A percentile compares a stretch with the other conserved stretches of the same genome.
Conservation (phyloP, 805 yeast species). For the Suhomyces xylopsoci region DNA sequence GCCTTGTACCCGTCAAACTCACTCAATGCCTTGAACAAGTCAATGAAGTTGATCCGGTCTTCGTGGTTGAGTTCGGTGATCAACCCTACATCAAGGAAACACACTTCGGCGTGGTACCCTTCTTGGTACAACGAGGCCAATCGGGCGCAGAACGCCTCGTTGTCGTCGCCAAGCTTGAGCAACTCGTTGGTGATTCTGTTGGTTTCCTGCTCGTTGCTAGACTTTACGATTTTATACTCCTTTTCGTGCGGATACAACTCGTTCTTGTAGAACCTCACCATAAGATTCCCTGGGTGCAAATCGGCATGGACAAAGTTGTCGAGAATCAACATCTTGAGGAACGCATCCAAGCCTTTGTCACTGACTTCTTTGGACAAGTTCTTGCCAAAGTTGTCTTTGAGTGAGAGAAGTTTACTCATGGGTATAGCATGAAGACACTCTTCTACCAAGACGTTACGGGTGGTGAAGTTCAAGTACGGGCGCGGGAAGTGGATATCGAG, state of each 20-base stretch:
- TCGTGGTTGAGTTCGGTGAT: constrained; percentile 80
- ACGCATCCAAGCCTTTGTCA: constrained; percentile 85
- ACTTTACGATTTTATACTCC: constrained; percentile 40
- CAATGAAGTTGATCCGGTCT: constrained; percentile 84
- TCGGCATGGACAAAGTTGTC: constrained; percentile 97
- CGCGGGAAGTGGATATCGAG: constrained; percentile 75
- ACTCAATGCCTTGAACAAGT: constrained; percentile 81
- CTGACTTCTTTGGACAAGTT: constrained; percentile 64
- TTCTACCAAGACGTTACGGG: constrained; percentile 76
- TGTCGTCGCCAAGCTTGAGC: constrained; percentile 30
- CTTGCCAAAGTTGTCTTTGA: constrained; percentile 44
- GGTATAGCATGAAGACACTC: constrained; percentile 83
- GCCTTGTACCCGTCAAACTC: constrained; percentile 92
- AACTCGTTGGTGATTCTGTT: constrained; percentile 45
- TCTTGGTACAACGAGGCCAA: constrained; percentile 47
- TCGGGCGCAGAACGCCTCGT: constrained; percentile 42
- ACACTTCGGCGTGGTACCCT: constrained; percentile 79
- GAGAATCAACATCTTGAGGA: constrained; percentile 85
- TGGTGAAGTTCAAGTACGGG: constrained; percentile 63
- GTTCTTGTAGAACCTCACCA: constrained; percentile 64
- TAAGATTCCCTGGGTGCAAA: constrained; percentile 93
- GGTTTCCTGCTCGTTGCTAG: constrained; percentile 44
- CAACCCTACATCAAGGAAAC: constrained; percentile 90
- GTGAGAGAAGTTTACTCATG: constrained; percentile 63
- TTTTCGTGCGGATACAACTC: constrained; percentile 40